Percentiles rank a stretch among this genome's conserved stretches.
phyloP scores from a whole-genome alignment of 2,329 filamentous ascomycete species.

The Trichocomaceae sp. region DNA sequence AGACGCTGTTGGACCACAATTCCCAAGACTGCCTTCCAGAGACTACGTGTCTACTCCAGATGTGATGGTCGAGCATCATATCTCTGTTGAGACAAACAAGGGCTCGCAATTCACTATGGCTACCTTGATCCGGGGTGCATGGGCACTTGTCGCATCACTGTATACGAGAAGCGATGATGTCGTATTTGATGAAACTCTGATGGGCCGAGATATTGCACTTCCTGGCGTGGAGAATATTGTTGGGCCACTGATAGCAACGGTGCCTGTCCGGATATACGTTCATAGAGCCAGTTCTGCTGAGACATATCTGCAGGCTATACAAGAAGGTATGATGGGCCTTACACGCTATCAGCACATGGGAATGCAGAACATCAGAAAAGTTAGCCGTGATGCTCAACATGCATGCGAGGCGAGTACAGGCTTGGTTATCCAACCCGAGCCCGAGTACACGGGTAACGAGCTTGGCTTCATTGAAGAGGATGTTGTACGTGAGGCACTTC shows the following conservation, averaged over 20 bases:
- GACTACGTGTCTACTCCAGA: constrained; percentile 36
- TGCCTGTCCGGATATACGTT: constrained; percentile 42
- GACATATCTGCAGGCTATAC: constrained; percentile 25
- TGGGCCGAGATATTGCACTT: constrained; percentile 42
- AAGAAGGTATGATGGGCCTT: constrained; percentile 30
- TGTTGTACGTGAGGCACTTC: constrained; percentile 29
- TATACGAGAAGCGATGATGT: constrained; percentile 43
- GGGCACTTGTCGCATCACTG: constrained; percentile 42
- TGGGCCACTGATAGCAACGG: constrained; percentile 45
- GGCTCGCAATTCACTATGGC: constrained; percentile 38
- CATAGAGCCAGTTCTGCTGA: constrained; percentile 22
- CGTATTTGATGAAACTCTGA: constrained; percentile 46
- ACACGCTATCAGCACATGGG: constrained; percentile 46
- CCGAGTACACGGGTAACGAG: constrained; percentile 31
- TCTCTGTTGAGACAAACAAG: constrained; percentile 20
- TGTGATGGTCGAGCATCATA: constrained; percentile 35
- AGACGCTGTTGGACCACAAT: constrained; percentile 43
- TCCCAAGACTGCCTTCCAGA: constrained; percentile 44
- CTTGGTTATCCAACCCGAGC: constrained; percentile 35
- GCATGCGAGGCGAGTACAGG: constrained; percentile 32
- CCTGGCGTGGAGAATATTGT: constrained; percentile 43
- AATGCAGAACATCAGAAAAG: constrained; percentile 43
- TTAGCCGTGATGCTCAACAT: constrained; percentile 33
- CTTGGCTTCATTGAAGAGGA: constrained; percentile 33
- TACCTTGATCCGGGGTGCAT: constrained; percentile 44